Evolutionary conservation across 1,139 yeast genomes (phyloP).

Genomic region (Suhomyces terraborum): DNA sequence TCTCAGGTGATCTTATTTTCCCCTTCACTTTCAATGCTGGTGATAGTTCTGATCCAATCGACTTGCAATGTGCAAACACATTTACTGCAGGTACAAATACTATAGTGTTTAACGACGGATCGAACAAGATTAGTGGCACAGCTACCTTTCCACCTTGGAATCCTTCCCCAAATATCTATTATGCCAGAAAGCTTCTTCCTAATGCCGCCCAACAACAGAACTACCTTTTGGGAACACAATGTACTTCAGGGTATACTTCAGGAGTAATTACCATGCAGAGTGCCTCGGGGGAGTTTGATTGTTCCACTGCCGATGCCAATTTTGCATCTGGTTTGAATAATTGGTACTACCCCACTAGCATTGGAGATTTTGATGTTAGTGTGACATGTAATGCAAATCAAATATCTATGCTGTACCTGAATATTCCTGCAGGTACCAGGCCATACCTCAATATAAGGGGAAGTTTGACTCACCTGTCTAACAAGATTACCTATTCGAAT

Average conservation of each 20-base stretch:
- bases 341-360: constrained; percentile 24
- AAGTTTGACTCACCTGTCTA: constrained; percentile 4
- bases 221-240: constrained; percentile 24
- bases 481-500: constrained; percentile 3
- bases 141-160: constrained; percentile 19
- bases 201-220: constrained; percentile 19
- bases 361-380: constrained; percentile 7
- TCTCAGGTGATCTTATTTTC: constrained; percentile 26
- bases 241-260: constrained; percentile 27
- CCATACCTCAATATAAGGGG: constrained; percentile 25
- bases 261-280: constrained; percentile 28
- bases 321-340: constrained; percentile 26
- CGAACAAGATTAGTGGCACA: constrained; percentile 20
- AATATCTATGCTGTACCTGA: constrained; percentile 19
- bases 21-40: constrained; percentile 35
- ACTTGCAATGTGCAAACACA: constrained; percentile 24
- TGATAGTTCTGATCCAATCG: constrained; percentile 21
- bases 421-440: constrained; percentile 36
- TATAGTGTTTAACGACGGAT: constrained; percentile 33
- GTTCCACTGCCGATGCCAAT: constrained; percentile 23
- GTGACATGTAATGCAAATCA: constrained; percentile 20
- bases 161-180: constrained; percentile 3
- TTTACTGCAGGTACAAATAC: constrained; percentile 29
- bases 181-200: constrained; percentile 14
- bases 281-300: constrained; percentile 21